Percentiles rank a stretch among this genome's conserved stretches.
phyloP scores from a whole-genome alignment of 164 flowering plant genomes.

The Brasenia schreberi region DNA sequence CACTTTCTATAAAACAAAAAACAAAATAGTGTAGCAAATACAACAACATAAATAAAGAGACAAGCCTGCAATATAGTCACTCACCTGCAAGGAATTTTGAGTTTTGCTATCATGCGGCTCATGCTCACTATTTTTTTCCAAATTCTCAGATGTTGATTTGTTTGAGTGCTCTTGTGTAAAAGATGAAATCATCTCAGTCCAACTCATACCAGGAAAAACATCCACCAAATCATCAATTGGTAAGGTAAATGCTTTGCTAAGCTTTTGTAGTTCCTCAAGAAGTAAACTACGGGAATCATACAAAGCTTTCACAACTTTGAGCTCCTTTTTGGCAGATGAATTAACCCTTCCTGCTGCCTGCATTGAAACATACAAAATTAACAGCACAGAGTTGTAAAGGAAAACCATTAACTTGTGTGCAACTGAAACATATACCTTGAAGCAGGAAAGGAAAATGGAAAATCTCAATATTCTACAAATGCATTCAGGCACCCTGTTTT shows the following conservation, averaged over 20 bases:
- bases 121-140: background rate
- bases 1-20: conserved; percentile 23
- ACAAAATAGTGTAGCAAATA: background rate
- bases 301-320: conserved; percentile 44
- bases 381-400: too few relatives aligned
- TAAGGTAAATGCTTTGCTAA: conserved; percentile 50
- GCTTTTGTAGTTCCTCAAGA: conserved; percentile 53
- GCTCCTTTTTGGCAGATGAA: conserved; percentile 14
- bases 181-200: conserved; percentile 19
- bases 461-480: too few relatives aligned
- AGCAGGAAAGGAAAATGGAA: too few relatives aligned
- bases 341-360: too few relatives aligned
- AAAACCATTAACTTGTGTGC: too few relatives aligned
- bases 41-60: background rate
- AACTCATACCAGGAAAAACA: conserved; percentile 26
- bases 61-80: background rate
- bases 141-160: background rate
- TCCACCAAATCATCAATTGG: conserved; percentile 44
- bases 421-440: too few relatives aligned
- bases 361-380: too few relatives aligned
- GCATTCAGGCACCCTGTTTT: too few relatives aligned
- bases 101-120: too few relatives aligned
- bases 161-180: conserved; percentile 10
- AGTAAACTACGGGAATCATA: conserved; percentile 48
- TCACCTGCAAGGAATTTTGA: background rate